Percentiles rank a stretch among this genome's conserved stretches.
Conservation (phyloP, 441 rosid genomes). For the Erodium trifolium region DNA sequence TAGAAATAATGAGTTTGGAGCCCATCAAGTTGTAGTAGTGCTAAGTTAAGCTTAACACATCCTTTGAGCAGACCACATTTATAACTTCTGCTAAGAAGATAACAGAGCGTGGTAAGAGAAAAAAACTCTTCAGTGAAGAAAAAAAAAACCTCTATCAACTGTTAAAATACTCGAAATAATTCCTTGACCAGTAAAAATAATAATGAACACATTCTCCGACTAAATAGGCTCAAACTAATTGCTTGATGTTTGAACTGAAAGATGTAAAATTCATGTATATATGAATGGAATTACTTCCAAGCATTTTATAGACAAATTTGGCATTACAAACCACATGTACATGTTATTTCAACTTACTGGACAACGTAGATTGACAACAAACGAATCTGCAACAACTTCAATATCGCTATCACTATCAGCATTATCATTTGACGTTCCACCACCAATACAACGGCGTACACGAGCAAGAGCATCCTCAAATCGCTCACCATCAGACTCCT, state of each 20-base stretch:
- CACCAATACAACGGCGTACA: conserved; percentile 84
- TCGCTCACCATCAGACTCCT: conserved; percentile 71
- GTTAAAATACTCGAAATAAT: background rate
- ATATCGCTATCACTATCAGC: conserved; percentile 94
- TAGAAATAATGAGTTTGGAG: background rate
- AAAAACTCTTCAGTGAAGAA: background rate
- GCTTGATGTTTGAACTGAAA: background rate
- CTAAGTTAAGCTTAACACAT: background rate
- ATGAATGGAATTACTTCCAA: background rate
- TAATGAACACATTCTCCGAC: background rate
- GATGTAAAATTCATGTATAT: background rate
- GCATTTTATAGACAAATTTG: conserved; percentile 7
- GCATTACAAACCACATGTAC: background rate
- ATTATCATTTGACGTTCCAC: conserved; percentile 65
- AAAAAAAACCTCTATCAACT: background rate
- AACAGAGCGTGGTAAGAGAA: background rate
- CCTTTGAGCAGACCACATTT: background rate
- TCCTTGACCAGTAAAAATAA: too few relatives aligned
- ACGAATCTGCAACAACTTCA: conserved; percentile 93
- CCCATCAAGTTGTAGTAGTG: background rate
- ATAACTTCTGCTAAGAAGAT: background rate
- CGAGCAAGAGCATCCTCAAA: conserved; percentile 89
- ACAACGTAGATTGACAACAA: conserved; percentile 80
- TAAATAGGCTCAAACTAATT: background rate
- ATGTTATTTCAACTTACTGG: conserved; percentile 56